Base-by-base conservation (phyloP, 2,329 filamentous ascomycete species). In the Xylariaceae sp. region DNA sequence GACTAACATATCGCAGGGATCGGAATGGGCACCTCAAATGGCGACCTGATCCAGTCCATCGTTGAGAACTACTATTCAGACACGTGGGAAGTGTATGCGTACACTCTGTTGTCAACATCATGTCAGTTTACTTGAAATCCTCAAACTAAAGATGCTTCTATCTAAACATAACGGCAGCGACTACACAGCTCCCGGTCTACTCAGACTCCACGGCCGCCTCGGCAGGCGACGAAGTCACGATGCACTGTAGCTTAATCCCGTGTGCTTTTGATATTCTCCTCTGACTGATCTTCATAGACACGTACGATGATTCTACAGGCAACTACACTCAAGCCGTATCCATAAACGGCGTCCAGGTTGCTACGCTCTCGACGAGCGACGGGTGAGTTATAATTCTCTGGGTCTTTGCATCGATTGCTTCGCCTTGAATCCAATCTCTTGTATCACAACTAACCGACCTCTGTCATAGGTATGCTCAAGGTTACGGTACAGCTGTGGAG, bases 1-100 rank as follows among this genome's bases (percentile, higher is more conserved):
- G 22, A 27, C 22, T 27, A 27, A 27, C 22, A 27, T 27, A 27
- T 27, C 7, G 22, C 22, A 27, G 22, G 22, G 74, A 70, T 75
- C 14, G 74, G 74, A 11, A 75, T 75, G 72, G 73, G 72, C 4
- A 75, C 72, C 5, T 71, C 68, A 4, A 68, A 68, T n/a, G 72
- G 70, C 19, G 69, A 75, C 48, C 54, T 76, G 58, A 71, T 76
- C 49, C 73, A 76, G 63, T 73, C 71, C 4, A 73, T 76, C 27
- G 67, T 70, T 45, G 71, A 74, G 32, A 69, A 70, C 58, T 65
- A 56, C 47, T 59, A 51, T 52, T 59, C 42, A 41, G 49, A 42
- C 36, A 45, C 61, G n/a, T 77, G 73, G 73, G 66, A 56, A 42
- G 63, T 74, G 42, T 76, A 60, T 53, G 72, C 68, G 6, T 74